Percentiles rank a stretch among this genome's conserved stretches.
Evolutionary conservation across 176 grass and related monocot species (phyloP).

Genomic region (Carex myosuroides): DNA sequence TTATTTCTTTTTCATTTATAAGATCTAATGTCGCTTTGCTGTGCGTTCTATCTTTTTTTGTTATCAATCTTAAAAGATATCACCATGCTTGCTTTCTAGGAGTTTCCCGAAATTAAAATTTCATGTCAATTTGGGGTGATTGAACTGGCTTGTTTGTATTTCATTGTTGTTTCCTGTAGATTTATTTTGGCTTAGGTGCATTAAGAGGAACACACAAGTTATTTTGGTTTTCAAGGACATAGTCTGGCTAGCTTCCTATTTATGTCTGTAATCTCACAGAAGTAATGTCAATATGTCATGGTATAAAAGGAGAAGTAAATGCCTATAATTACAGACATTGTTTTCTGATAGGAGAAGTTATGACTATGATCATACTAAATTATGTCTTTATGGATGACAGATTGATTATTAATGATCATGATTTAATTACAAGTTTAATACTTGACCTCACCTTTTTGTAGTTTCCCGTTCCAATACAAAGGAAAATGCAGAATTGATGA

Average conservation of each 20-base stretch:
- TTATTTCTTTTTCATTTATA: not conserved
- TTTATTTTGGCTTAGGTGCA: not conserved
- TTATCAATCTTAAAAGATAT: not conserved
- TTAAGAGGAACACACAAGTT: not conserved
- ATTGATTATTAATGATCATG: not conserved
- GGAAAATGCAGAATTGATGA: not conserved
- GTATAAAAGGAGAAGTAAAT: not conserved
- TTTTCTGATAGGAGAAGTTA: not conserved
- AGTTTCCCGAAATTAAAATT: not conserved
- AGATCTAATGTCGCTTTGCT: slow-evolving; percentile 2
- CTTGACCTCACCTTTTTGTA: not conserved
- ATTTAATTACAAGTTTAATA: not conserved
- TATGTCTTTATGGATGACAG: not conserved
- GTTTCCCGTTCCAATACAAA: not conserved
- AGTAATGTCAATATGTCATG: not conserved
- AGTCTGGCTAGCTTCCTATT: not conserved
- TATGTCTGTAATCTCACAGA: not conserved
- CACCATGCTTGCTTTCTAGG: not conserved
- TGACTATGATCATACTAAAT: not conserved
- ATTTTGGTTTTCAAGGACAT: not conserved
- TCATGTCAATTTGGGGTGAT: not conserved
- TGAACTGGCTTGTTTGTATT: not conserved
- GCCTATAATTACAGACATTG: not conserved
- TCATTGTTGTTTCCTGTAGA: not conserved
- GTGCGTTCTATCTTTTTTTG: not conserved